Evolutionary conservation across 1,284 basidiomycete genomes (phyloP).

Genomic region (Polyporus tsugae): DNA sequence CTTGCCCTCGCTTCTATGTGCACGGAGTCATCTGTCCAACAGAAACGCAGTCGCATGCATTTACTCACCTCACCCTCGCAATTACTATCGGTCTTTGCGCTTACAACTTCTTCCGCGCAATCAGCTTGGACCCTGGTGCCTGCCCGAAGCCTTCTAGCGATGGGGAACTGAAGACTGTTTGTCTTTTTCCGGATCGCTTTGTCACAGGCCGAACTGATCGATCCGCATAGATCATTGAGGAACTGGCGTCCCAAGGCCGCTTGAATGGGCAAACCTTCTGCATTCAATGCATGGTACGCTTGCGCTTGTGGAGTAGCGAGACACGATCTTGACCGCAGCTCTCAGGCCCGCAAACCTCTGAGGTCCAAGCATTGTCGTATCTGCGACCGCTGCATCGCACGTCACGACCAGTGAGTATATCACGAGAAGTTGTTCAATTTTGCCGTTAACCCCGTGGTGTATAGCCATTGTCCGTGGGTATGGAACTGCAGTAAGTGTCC

Average conservation of each 20-base stretch:
- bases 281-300: conserved; percentile 85
- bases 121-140: conserved; percentile 91
- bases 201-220: conserved; percentile 1
- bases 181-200: conserved; percentile 35
- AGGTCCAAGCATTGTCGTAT: conserved; percentile 95
- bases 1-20: background rate
- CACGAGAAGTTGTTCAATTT: background rate
- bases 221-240: conserved; percentile 78
- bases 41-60: conserved; percentile 81
- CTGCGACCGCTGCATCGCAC: conserved; percentile 90
- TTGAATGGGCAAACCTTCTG: conserved; percentile 97
- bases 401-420: conserved; percentile 86
- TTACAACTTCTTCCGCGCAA: conserved; percentile 91
- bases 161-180: conserved; percentile 82
- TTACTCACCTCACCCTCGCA: conserved; percentile 81
- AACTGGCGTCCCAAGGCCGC: conserved; percentile 85
- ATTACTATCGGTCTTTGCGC: conserved; percentile 76
- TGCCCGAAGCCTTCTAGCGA: conserved; percentile 84
- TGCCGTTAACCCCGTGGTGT: conserved; percentile 7
- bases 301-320: background rate
- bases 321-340: background rate
- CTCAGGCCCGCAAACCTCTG: conserved; percentile 86
- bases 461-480: conserved; percentile 98
- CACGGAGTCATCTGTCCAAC: background rate
- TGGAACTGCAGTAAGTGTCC: conserved; percentile 90